Conservation (phyloP, 148 eudicot genomes). For the Bassia scoparia region DNA sequence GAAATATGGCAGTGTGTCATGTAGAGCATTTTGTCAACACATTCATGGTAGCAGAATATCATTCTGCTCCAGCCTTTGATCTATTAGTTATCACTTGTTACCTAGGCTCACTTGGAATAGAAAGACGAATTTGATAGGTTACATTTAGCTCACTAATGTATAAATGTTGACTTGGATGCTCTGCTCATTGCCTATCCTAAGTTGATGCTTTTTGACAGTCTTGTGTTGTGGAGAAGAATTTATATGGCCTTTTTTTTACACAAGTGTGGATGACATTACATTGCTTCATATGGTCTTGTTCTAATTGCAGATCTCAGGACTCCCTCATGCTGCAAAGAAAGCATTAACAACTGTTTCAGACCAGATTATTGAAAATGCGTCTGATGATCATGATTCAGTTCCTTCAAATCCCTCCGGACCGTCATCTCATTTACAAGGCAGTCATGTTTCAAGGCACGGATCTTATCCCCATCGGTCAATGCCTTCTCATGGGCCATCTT, state of each 20-base stretch:
- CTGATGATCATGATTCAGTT: slow-evolving; percentile 44
- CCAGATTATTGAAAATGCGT: slow-evolving; percentile 51
- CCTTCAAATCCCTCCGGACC: slow-evolving; percentile 42
- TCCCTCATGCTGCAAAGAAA: slow-evolving; percentile 56
- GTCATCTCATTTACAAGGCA: slow-evolving; percentile 37
- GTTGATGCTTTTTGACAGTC: not conserved
- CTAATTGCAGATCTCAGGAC: slow-evolving; percentile 66
- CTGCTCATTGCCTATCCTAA: not conserved
- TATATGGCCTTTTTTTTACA: not conserved
- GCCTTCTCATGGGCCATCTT: slow-evolving; percentile 42
- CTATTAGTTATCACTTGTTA: not conserved
- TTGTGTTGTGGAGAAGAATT: not conserved
- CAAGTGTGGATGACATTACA: slow-evolving; percentile 37
- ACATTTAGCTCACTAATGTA: not conserved
- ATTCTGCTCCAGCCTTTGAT: not conserved
- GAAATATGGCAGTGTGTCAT: not conserved
- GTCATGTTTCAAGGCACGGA: slow-evolving; percentile 44
- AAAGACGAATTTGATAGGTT: not conserved
- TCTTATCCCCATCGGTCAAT: slow-evolving; percentile 27
- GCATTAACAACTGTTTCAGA: slow-evolving; percentile 69
- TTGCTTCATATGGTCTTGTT: slow-evolving; percentile 4
- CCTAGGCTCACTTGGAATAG: not conserved
- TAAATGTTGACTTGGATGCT: slow-evolving; percentile 8
- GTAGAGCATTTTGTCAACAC: not conserved
- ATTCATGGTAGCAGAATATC: not conserved